A percentile compares a stretch with the other conserved stretches of the same genome.
Conservation (phyloP, 352 stramenopile genomes). For the Phytophthora agathidicida region DNA sequence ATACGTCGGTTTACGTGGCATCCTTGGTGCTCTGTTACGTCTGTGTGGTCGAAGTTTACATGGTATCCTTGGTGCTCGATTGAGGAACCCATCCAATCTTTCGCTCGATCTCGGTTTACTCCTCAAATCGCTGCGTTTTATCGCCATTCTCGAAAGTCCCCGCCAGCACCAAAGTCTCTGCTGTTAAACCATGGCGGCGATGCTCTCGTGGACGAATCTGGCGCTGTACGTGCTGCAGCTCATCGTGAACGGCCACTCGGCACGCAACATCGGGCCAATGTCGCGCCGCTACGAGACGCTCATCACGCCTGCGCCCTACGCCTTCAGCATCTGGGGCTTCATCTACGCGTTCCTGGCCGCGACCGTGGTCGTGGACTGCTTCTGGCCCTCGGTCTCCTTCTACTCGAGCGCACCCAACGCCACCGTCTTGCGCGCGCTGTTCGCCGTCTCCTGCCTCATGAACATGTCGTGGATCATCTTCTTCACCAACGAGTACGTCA, state of each 20-base stretch:
- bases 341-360: slow-evolving; percentile 80
- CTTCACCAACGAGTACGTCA: slow-evolving; percentile 72
- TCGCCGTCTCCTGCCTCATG: slow-evolving; percentile 65
- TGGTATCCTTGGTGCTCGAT: too few relatives aligned
- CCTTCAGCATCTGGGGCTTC: slow-evolving; percentile 82
- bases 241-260: slow-evolving; percentile 59
- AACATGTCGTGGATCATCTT: slow-evolving; percentile 78
- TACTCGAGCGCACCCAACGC: slow-evolving; percentile 58
- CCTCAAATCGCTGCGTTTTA: slow-evolving; percentile 21
- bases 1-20: too few relatives aligned
- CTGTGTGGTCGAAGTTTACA: too few relatives aligned
- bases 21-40: too few relatives aligned
- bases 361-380: slow-evolving; percentile 69
- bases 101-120: too few relatives aligned
- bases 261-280: slow-evolving; percentile 55
- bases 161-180: not conserved
- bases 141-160: slow-evolving; percentile 10
- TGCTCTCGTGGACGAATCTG: slow-evolving; percentile 64
- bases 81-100: not conserved
- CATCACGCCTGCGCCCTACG: slow-evolving; percentile 75
- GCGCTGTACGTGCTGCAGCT: slow-evolving; percentile 71
- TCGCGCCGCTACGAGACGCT: slow-evolving; percentile 72
- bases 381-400: slow-evolving; percentile 63
- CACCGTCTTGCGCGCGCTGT: slow-evolving; percentile 56
- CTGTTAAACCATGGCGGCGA: slow-evolving; percentile 20